These are phyloP conservation scores for Lonicera japonica DNA, from an alignment of 129 eudicot genomes.

Conservation along the genomic window DNA sequence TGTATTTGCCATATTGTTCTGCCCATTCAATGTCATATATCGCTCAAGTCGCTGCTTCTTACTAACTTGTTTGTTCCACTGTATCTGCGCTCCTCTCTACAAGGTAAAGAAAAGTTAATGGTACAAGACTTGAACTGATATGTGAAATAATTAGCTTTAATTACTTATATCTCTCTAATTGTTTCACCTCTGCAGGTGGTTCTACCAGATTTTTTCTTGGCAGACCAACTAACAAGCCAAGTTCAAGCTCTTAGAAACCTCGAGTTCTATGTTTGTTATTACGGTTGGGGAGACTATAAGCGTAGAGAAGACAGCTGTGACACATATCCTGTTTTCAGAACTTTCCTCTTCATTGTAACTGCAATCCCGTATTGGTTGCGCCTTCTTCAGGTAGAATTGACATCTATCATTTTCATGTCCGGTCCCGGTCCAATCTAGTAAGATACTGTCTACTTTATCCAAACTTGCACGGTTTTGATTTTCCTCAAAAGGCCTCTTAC, in stretches of 20 bases:
- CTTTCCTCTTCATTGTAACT: conserved; percentile 7
- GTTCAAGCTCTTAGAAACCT: conserved; percentile 15
- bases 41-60: conserved; percentile 21
- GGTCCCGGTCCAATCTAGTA: no score
- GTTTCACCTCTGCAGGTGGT: conserved; percentile 2
- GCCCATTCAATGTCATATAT: conserved; percentile 17
- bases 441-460: no score
- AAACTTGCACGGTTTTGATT: background rate
- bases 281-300: conserved; percentile 9
- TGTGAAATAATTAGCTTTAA: background rate
- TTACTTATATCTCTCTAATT: background rate
- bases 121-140: background rate
- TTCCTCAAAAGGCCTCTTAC: background rate
- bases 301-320: background rate
- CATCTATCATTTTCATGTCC: background rate
- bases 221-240: conserved; percentile 13
- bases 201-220: conserved; percentile 14
- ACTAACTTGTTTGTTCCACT: conserved; percentile 5
- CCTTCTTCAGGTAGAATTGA: conserved; percentile 10
- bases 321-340: background rate
- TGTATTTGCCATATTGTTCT: conserved; percentile 1
- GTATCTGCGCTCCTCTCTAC: conserved; percentile 16
- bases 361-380: conserved; percentile 16
- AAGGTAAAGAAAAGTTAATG: conserved; percentile 7
- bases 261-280: conserved; percentile 16